A percentile compares a stretch with the other conserved stretches of the same genome.
phyloP scores from a whole-genome alignment of 208 protist species.

The Zelonia costaricensis region DNA sequence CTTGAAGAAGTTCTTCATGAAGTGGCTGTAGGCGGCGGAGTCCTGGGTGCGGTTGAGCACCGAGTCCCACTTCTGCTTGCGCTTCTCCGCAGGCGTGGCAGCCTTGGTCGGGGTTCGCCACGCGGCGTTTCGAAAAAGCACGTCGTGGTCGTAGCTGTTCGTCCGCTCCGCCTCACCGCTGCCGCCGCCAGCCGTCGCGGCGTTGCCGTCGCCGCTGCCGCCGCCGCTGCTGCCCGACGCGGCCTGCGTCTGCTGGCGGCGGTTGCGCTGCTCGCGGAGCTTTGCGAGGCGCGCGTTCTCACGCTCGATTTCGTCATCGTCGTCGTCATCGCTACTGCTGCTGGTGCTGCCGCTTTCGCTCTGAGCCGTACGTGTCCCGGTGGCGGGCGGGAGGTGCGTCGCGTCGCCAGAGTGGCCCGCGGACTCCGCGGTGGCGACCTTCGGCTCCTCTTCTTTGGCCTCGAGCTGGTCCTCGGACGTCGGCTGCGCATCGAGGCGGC shows the following conservation, averaged over 20 bases:
- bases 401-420: too few relatives aligned
- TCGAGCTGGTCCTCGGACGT: background rate
- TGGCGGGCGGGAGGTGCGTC: background rate
- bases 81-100: slow-evolving; percentile 20
- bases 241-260: slow-evolving; percentile 16
- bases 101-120: slow-evolving; percentile 33
- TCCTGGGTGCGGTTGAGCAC: slow-evolving; percentile 58
- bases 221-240: background rate
- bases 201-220: background rate
- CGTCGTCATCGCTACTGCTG: slow-evolving; percentile 30
- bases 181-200: background rate
- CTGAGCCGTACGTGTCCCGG: background rate
- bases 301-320: slow-evolving; percentile 47
- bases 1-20: slow-evolving; percentile 75
- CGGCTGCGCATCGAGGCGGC: slow-evolving; percentile 30
- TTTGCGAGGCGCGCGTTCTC: slow-evolving; percentile 55
- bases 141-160: slow-evolving; percentile 65
- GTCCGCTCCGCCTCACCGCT: slow-evolving; percentile 4
- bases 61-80: slow-evolving; percentile 50
- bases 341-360: slow-evolving; percentile 22
- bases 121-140: slow-evolving; percentile 58
- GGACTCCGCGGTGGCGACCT: too few relatives aligned
- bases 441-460: background rate
- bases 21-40: slow-evolving; percentile 49
- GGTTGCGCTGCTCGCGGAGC: slow-evolving; percentile 34